Conservation (phyloP, 2,329 filamentous ascomycete genomes). For the Beauveria rudraprayagi region DNA sequence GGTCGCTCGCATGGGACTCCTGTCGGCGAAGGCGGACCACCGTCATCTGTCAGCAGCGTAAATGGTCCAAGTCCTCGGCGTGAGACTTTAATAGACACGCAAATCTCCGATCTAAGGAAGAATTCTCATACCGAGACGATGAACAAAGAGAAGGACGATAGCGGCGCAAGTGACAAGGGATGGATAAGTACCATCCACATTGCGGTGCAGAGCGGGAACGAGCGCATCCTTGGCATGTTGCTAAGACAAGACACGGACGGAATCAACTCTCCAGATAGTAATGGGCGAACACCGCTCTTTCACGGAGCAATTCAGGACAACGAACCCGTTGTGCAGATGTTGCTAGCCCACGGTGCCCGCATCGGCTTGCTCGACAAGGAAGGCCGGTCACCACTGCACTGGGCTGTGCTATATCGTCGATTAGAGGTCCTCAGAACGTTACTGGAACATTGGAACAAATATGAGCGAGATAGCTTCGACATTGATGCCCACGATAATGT, state of each 20-base stretch:
- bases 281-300: constrained; percentile 1
- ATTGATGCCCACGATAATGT: not conserved
- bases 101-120: too few species aligned
- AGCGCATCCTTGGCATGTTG: constrained; percentile 1
- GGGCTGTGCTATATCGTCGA: not conserved
- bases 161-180: not conserved
- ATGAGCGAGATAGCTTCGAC: not conserved
- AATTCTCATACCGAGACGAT: too few species aligned
- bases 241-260: constrained; percentile 1
- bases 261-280: constrained; percentile 1
- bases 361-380: not conserved
- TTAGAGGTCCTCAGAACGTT: not conserved
- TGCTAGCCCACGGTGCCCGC: not conserved
- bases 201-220: not conserved
- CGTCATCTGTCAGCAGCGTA: not conserved
- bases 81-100: not conserved
- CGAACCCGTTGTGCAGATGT: not conserved
- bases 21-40: not conserved
- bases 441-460: not conserved
- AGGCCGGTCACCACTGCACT: not conserved
- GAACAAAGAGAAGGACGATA: not conserved
- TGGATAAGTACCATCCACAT: constrained; percentile 5
- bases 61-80: not conserved
- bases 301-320: not conserved
- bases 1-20: not conserved